phyloP scores from a whole-genome alignment of 345 rosid genomes.

The Garcia nutans region DNA sequence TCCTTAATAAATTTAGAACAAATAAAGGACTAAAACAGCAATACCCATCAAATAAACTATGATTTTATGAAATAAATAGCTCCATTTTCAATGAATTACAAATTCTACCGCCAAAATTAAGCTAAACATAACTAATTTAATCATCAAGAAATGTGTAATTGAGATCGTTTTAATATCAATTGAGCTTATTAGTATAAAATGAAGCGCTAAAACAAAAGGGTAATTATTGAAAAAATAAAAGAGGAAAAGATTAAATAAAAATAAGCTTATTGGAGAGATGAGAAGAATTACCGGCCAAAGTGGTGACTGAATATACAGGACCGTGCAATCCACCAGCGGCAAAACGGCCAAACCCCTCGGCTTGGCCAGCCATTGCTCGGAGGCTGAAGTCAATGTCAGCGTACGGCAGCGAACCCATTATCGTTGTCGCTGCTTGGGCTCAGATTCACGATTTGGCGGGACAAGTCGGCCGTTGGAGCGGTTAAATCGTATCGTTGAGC shows the following conservation, averaged over 20 bases:
- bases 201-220: background rate
- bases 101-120: background rate
- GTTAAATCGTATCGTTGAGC: no score
- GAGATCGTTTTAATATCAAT: background rate
- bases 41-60: background rate
- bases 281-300: constrained; percentile 50
- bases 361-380: constrained; percentile 71
- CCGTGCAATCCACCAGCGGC: constrained; percentile 85
- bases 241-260: background rate
- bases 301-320: constrained; percentile 61
- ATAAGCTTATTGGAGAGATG: background rate
- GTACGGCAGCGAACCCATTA: constrained; percentile 47
- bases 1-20: background rate
- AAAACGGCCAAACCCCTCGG: constrained; percentile 81
- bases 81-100: background rate
- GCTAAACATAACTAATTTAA: background rate
- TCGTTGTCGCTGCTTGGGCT: background rate
- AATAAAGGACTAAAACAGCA: background rate
- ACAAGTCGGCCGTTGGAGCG: no score
- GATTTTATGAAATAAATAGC: background rate
- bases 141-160: background rate
- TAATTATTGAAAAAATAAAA: background rate
- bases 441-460: background rate
- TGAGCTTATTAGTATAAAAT: background rate
- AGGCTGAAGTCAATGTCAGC: constrained; percentile 60